phyloP scores from a whole-genome alignment of 805 yeast genomes.

The Kodamaea leandrae region DNA sequence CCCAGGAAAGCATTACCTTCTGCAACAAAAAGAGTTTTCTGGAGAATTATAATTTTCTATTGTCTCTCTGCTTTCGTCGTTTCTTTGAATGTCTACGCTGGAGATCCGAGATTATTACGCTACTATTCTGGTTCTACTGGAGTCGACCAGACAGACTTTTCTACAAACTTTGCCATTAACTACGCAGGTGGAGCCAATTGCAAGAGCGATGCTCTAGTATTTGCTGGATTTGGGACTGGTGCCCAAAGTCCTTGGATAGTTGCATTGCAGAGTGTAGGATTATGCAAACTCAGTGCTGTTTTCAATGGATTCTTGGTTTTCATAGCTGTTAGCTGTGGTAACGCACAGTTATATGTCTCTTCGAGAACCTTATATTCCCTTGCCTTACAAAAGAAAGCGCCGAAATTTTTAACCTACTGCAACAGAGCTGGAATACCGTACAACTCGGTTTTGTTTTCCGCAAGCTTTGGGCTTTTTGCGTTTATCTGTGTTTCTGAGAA shows the following conservation, averaged over 20 bases:
- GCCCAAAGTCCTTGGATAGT: slow-evolving; percentile 47
- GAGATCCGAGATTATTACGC: slow-evolving; percentile 69
- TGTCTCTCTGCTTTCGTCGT: slow-evolving; percentile 65
- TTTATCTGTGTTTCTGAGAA: slow-evolving; percentile 55
- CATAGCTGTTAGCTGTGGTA: slow-evolving; percentile 45
- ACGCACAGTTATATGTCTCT: slow-evolving; percentile 43
- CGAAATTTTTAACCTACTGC: slow-evolving; percentile 58
- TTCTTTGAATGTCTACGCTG: slow-evolving; percentile 70
- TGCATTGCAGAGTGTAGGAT: slow-evolving; percentile 39
- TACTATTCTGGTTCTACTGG: slow-evolving; percentile 44
- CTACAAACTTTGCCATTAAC: slow-evolving; percentile 27
- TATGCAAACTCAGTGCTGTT: slow-evolving; percentile 36
- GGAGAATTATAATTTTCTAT: slow-evolving; percentile 65
- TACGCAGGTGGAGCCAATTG: slow-evolving; percentile 39
- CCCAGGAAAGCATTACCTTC: slow-evolving; percentile 76
- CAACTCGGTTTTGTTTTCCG: slow-evolving; percentile 62
- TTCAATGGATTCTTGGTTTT: slow-evolving; percentile 47
- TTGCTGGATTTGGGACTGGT: slow-evolving; percentile 39
- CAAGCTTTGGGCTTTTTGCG: slow-evolving; percentile 57
- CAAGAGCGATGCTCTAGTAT: slow-evolving; percentile 19
- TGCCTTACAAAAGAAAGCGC: slow-evolving; percentile 55
- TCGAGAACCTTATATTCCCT: slow-evolving; percentile 43
- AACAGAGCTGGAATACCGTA: slow-evolving; percentile 70
- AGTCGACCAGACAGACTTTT: slow-evolving; percentile 19
- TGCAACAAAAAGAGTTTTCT: slow-evolving; percentile 73